A percentile compares a stretch with the other conserved stretches of the same genome.
Conservation (phyloP, 495 filamentous ascomycete genomes). For the Annulohypoxylon nitens region DNA sequence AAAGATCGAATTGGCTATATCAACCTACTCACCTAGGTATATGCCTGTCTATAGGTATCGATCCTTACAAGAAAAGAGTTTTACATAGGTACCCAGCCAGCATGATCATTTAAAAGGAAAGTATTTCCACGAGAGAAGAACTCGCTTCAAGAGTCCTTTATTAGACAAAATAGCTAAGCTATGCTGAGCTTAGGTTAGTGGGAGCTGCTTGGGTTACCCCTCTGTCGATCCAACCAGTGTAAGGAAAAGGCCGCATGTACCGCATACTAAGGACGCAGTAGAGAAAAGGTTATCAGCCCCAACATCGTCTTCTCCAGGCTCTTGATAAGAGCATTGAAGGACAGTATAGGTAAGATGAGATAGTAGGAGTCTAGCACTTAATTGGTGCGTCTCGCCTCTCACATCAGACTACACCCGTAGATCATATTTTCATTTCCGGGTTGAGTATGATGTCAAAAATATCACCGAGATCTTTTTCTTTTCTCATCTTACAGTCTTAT, state of each 20-base stretch:
- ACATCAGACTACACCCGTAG: slow-evolving; percentile 36
- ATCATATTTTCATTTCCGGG: slow-evolving; percentile 22
- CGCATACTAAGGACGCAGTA: neutral
- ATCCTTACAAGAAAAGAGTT: neutral
- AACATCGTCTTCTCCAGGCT: slow-evolving; percentile 8
- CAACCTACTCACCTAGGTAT: too few species aligned
- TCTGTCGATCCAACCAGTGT: slow-evolving; percentile 29
- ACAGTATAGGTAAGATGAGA: slow-evolving; percentile 22
- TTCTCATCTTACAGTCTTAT: slow-evolving; percentile 2
- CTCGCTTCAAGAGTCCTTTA: slow-evolving; percentile 20
- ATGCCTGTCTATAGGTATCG: neutral
- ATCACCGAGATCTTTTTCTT: neutral
- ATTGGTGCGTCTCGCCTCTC: slow-evolving; percentile 26
- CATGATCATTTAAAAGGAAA: neutral
- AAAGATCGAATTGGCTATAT: too few species aligned
- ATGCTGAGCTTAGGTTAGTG: neutral
- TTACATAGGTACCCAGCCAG: too few species aligned
- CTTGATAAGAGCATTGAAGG: slow-evolving; percentile 22
- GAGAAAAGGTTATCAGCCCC: slow-evolving; percentile 26
- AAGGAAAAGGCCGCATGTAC: slow-evolving; percentile 33
- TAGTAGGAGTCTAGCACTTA: slow-evolving; percentile 2
- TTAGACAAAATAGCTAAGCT: slow-evolving; percentile 6
- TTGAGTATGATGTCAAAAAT: slow-evolving; percentile 15
- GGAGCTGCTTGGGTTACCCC: slow-evolving; percentile 18
- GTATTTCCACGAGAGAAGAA: neutral